Evolutionary conservation across 2,329 filamentous ascomycete genomes (phyloP).

Genomic region (Dactylellina parvicollis): DNA sequence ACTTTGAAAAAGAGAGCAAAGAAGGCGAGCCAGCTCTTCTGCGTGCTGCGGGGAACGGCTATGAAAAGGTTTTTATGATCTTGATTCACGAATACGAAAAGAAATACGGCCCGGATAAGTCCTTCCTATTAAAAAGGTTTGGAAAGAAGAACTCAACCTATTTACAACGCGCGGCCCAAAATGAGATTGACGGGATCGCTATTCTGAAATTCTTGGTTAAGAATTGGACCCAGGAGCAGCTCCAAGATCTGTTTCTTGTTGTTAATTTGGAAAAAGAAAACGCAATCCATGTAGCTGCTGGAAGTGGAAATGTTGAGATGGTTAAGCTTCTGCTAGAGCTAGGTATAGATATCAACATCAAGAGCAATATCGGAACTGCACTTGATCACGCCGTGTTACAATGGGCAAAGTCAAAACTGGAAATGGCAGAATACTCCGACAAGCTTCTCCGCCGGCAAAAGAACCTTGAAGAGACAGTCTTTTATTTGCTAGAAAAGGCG

Average conservation of each 20-base stretch:
- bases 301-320: constrained; percentile 45
- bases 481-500: constrained; percentile 26
- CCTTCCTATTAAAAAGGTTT: constrained; percentile 23
- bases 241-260: constrained; percentile 29
- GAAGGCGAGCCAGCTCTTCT: constrained; percentile 23
- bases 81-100: constrained; percentile 45
- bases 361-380: constrained; percentile 10
- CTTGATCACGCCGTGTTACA: constrained; percentile 22
- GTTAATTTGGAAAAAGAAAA: constrained; percentile 34
- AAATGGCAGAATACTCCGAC: constrained; percentile 29
- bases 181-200: constrained; percentile 10
- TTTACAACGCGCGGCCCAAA: constrained; percentile 16
- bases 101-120: constrained; percentile 32
- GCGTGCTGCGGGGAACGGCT: constrained; percentile 23
- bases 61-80: constrained; percentile 42
- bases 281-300: constrained; percentile 53
- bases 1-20: constrained; percentile 36
- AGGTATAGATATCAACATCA: constrained; percentile 48
- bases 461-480: constrained; percentile 12
- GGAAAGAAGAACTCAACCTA: constrained; percentile 15
- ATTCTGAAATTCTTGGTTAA: constrained; percentile 44
- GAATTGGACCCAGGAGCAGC: constrained; percentile 31
- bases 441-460: constrained; percentile 12
- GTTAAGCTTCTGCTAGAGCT: constrained; percentile 53
- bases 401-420: constrained; percentile 24